Conservation (phyloP, 257 asterid genomes). For the Salvia hispanica region DNA sequence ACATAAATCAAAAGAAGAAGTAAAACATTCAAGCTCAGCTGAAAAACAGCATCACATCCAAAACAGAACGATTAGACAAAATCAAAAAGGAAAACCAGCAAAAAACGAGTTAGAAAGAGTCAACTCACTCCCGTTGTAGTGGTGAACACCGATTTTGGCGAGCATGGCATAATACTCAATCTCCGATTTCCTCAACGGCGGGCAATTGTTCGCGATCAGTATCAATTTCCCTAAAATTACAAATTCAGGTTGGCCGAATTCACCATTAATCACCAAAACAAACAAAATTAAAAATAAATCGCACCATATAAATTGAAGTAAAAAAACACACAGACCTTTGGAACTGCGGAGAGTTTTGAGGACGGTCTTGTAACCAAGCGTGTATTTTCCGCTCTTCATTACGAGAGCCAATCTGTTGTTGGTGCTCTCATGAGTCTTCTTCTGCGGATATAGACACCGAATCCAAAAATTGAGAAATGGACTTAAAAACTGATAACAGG, state of each 20-base stretch:
- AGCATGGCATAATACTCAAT: constrained; percentile 56
- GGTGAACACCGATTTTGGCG: constrained; percentile 49
- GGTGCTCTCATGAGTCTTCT: constrained; percentile 84
- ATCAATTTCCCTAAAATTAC: constrained; percentile 44
- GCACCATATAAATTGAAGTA: background rate
- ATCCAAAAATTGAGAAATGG: background rate
- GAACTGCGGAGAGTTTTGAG: constrained; percentile 55
- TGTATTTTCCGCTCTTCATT: constrained; percentile 71
- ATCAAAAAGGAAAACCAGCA: background rate
- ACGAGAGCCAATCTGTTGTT: constrained; percentile 80
- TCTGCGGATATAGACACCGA: constrained; percentile 44
- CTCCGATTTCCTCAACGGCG: constrained; percentile 51
- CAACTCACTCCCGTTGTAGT: constrained; percentile 48
- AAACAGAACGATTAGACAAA: background rate
- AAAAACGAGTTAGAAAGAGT: background rate
- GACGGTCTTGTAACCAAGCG: constrained; percentile 62
- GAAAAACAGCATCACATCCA: background rate
- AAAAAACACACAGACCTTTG: constrained; percentile 33
- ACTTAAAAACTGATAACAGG: background rate
- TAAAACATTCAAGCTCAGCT: background rate
- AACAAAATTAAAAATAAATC: background rate
- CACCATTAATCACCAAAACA: background rate
- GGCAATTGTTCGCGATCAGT: constrained; percentile 50
- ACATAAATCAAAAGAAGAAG: background rate
- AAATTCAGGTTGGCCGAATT: background rate